A percentile compares a stretch with the other conserved stretches of the same genome.
phyloP scores from a whole-genome alignment of 768 basidiomycete genomes.

The Cystobasidium tubakii region DNA sequence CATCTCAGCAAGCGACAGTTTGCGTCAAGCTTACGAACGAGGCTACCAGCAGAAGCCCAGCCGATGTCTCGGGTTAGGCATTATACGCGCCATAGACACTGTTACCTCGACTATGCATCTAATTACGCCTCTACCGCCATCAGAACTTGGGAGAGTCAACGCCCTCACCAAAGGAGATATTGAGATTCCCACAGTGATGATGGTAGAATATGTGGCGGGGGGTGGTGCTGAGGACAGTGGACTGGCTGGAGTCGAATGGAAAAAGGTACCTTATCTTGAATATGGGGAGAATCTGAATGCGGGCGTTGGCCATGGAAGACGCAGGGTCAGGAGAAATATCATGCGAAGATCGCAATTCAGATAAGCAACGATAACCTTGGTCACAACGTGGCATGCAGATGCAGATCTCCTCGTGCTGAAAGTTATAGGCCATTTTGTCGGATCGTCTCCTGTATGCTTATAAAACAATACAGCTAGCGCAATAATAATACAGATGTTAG shows the following conservation, averaged over 20 bases:
- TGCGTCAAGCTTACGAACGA: not conserved
- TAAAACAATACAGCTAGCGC: not conserved
- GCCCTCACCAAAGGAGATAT: constrained; percentile 24
- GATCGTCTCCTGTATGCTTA: too few relatives aligned
- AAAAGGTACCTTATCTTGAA: constrained; percentile 31
- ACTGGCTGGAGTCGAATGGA: constrained; percentile 9
- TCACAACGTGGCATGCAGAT: too few relatives aligned
- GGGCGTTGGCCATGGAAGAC: not conserved
- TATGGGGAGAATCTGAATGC: not conserved
- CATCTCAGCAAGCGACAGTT: not conserved
- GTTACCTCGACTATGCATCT: not conserved
- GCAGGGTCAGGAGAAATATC: constrained; percentile 29
- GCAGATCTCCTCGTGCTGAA: too few relatives aligned
- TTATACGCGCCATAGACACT: constrained; percentile 58
- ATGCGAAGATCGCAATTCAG: constrained; percentile 28
- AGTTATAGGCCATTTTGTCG: too few relatives aligned
- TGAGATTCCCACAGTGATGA: constrained; percentile 31
- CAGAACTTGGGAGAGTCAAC: not conserved
- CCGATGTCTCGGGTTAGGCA: constrained; percentile 65
- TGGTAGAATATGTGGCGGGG: constrained; percentile 24
- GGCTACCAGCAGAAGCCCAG: not conserved
- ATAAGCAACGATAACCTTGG: not conserved
- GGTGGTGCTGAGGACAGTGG: not conserved
- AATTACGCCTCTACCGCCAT: not conserved
- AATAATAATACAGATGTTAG: not conserved